These are phyloP conservation scores for Aspergillus transmontanensis DNA, from an alignment of 2,329 filamentous ascomycete species.

Conservation along the genomic window DNA sequence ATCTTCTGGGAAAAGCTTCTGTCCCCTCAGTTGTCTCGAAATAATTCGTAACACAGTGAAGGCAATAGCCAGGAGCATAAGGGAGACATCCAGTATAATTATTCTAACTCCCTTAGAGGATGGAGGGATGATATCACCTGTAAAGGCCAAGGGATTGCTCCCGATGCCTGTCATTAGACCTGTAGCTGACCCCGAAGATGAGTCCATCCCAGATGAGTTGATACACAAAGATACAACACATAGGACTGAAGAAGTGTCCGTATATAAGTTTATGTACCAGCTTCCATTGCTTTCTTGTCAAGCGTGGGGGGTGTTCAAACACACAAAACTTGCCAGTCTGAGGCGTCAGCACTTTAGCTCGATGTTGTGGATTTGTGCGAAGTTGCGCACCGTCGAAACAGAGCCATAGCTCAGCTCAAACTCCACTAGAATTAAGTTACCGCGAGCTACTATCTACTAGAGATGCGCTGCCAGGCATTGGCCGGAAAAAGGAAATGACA, in stretches of 20 bases:
- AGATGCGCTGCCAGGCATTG: not conserved
- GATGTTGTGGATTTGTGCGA: not conserved
- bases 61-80: not conserved
- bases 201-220: not conserved
- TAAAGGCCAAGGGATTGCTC: not conserved
- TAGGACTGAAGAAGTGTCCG: not conserved
- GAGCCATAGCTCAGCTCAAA: not conserved
- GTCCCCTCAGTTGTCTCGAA: not conserved
- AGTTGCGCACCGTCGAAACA: not conserved
- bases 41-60: not conserved
- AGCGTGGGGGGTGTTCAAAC: not conserved
- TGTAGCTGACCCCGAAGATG: not conserved
- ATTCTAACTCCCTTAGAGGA: not conserved
- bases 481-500: not conserved
- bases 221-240: not conserved
- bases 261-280: not conserved
- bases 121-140: not conserved
- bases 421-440: no score
- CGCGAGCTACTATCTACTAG: not conserved
- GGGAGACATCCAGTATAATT: not conserved
- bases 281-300: not conserved
- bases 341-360: not conserved
- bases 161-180: not conserved
- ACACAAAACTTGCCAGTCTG: not conserved
- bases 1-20: not conserved